These are phyloP conservation scores for Vicia villosa DNA, from an alignment of 306 rosid genomes.

Conservation along the genomic window DNA sequence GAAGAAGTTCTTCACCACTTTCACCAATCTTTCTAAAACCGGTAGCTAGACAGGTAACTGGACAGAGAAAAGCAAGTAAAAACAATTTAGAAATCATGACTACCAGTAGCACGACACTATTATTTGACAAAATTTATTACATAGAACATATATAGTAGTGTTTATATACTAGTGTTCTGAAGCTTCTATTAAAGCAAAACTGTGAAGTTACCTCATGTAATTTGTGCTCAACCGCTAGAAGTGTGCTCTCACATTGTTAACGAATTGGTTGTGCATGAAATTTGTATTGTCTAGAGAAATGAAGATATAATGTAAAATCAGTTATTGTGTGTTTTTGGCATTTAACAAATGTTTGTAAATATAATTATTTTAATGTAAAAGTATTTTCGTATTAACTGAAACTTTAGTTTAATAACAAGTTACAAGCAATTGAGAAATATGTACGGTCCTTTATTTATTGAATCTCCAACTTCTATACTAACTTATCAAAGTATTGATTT, in stretches of 20 bases:
- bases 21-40: constrained; percentile 43
- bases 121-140: background rate
- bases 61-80: constrained; percentile 42
- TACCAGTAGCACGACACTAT: background rate
- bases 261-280: background rate
- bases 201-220: constrained; percentile 12
- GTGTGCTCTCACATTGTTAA: background rate
- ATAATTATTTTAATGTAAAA: too few relatives aligned
- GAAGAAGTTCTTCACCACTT: constrained; percentile 29
- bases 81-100: constrained; percentile 45
- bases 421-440: too few relatives aligned
- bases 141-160: constrained; percentile 7
- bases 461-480: too few relatives aligned
- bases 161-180: background rate
- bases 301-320: background rate
- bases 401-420: too few relatives aligned
- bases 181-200: background rate
- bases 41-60: constrained; percentile 25
- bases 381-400: too few relatives aligned
- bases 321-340: too few relatives aligned
- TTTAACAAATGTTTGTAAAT: too few relatives aligned
- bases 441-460: too few relatives aligned
- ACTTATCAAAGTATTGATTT: too few relatives aligned
- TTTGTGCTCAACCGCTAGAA: constrained; percentile 38
- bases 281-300: background rate